phyloP scores from a whole-genome alignment of 306 rosid species.

The Alnus glutinosa region DNA sequence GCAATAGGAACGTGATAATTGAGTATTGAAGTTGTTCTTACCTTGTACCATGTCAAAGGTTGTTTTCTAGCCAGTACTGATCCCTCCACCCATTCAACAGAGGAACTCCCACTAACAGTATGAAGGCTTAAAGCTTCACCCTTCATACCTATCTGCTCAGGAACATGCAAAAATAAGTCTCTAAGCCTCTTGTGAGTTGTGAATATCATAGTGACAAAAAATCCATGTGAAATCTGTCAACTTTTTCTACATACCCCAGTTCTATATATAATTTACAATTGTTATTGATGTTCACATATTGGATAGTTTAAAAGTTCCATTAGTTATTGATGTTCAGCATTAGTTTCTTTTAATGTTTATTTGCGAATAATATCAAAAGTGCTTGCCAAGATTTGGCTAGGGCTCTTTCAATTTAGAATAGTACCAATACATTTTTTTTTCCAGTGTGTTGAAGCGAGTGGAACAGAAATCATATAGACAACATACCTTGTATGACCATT shows the following conservation, averaged over 20 bases:
- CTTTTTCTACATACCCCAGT: background rate
- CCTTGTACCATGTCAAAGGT: slow-evolving; percentile 98
- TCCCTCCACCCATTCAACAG: slow-evolving; percentile 83
- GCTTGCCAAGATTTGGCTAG: background rate
- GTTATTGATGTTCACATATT: background rate
- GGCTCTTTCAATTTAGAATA: background rate
- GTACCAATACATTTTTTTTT: too few relatives aligned
- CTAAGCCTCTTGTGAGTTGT: background rate
- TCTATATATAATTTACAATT: background rate
- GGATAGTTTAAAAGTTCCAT: background rate
- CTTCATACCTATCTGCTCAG: slow-evolving; percentile 72
- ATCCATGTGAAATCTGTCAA: background rate
- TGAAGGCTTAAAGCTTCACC: slow-evolving; percentile 77
- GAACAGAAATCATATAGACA: background rate
- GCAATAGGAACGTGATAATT: slow-evolving; percentile 4
- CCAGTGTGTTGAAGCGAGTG: background rate
- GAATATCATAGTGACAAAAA: background rate
- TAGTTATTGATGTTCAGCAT: background rate
- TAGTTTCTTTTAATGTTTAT: background rate
- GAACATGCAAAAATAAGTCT: slow-evolving; percentile 20
- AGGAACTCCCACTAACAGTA: slow-evolving; percentile 70
- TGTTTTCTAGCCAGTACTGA: slow-evolving; percentile 59
- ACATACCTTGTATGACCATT: slow-evolving; percentile 94
- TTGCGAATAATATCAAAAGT: background rate
- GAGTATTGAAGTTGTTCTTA: slow-evolving; percentile 30